These are phyloP conservation scores for Petunia axillaris DNA, from an alignment of 257 asterid genomes.

Conservation along the genomic window DNA sequence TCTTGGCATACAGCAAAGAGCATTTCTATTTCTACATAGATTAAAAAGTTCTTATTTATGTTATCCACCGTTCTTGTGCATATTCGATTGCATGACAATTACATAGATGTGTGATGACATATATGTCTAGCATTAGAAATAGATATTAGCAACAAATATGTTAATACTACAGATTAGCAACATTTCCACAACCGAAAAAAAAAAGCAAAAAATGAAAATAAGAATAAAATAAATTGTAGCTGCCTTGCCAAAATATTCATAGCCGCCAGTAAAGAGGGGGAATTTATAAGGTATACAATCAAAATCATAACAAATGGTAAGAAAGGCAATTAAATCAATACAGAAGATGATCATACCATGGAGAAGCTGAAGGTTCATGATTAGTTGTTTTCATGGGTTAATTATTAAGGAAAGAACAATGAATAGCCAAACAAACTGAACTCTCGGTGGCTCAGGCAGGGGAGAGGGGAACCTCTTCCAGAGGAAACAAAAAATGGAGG, in stretches of 20 bases:
- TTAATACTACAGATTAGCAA: neutral
- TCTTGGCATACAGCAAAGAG: neutral
- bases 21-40: neutral
- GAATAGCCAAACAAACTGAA: slow-evolving; percentile 1
- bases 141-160: neutral
- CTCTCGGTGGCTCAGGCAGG: neutral
- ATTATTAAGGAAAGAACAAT: neutral
- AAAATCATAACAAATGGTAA: neutral
- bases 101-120: too few species aligned
- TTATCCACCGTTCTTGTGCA: neutral
- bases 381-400: slow-evolving; percentile 23
- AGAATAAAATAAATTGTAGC: neutral
- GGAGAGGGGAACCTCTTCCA: slow-evolving; percentile 18
- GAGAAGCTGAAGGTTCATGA: slow-evolving; percentile 12
- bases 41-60: neutral
- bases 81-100: neutral
- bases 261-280: neutral
- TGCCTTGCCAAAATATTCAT: neutral
- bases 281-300: neutral
- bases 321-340: neutral
- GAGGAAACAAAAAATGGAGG: slow-evolving; percentile 8
- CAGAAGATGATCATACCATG: slow-evolving; percentile 7
- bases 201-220: neutral
- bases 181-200: neutral
- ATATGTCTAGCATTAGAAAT: neutral